Percentiles rank a stretch among this genome's conserved stretches.
Evolutionary conservation across 208 protist genomes (phyloP).

Genomic region (Crithidia mellificae): DNA sequence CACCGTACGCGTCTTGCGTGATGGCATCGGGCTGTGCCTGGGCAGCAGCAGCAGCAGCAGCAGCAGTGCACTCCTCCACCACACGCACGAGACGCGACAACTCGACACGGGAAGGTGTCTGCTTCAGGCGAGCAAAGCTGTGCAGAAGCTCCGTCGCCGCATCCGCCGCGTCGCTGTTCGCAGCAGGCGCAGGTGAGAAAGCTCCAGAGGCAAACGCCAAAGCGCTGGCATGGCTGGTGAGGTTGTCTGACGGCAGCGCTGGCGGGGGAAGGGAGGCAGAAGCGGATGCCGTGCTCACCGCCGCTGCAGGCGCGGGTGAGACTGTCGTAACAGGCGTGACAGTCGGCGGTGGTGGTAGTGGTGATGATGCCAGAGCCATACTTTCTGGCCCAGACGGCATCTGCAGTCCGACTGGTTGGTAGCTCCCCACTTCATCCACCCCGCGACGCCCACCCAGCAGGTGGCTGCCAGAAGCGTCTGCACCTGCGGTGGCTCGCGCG

Average conservation of each 20-base stretch:
- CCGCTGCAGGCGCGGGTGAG: too few relatives aligned
- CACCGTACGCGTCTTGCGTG: not conserved
- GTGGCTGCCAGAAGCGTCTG: not conserved
- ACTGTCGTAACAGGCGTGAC: too few relatives aligned
- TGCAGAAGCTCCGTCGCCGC: constrained; percentile 10
- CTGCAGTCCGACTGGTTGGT: constrained; percentile 15
- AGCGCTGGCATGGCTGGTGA: not conserved
- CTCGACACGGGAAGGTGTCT: constrained; percentile 21
- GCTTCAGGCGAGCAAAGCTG: not conserved
- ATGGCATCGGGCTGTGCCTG: not conserved
- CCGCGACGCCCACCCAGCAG: not conserved
- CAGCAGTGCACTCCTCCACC: not conserved
- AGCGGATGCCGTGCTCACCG: too few relatives aligned
- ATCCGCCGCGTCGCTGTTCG: too few relatives aligned
- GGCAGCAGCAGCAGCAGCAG: not conserved
- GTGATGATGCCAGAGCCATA: too few relatives aligned
- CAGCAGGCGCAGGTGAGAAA: not conserved
- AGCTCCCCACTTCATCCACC: constrained; percentile 22
- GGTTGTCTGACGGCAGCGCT: too few relatives aligned
- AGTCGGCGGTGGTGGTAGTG: too few relatives aligned
- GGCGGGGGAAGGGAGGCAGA: too few relatives aligned
- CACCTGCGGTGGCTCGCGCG: constrained; percentile 5
- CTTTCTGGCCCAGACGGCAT: too few relatives aligned
- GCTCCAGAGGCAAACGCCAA: not conserved
- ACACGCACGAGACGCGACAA: not conserved